phyloP scores from a whole-genome alignment of 2,329 filamentous ascomycete species.

The Knoxdaviesia capensis region DNA sequence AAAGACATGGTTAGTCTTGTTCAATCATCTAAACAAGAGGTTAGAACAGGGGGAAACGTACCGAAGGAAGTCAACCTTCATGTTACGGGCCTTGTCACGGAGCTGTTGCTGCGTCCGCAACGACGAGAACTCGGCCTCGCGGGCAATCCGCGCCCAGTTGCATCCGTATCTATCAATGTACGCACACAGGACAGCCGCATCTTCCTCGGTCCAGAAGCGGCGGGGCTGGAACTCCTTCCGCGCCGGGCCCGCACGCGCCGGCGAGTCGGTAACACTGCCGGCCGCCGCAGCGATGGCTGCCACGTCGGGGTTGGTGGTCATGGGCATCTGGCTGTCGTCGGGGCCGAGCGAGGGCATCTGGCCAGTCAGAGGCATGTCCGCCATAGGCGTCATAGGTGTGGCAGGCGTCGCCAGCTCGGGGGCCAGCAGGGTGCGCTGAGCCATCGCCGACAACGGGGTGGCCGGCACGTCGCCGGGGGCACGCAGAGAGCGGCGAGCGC shows the following conservation, averaged over 20 bases:
- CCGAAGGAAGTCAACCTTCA: slow-evolving; percentile 32
- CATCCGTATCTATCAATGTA: slow-evolving; percentile 5
- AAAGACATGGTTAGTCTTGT: background rate
- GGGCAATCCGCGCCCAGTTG: slow-evolving; percentile 5
- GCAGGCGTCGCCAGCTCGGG: too few relatives aligned
- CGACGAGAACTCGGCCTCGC: slow-evolving; percentile 6
- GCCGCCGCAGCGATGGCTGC: too few relatives aligned
- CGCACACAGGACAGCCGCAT: slow-evolving; percentile 3
- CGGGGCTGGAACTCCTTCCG: slow-evolving; percentile 4
- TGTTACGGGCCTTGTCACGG: slow-evolving; percentile 35
- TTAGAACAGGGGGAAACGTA: slow-evolving; percentile 7
- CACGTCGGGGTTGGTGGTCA: too few relatives aligned
- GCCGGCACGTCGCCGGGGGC: background rate
- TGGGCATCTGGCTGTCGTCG: too few relatives aligned
- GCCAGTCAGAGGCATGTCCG: too few relatives aligned
- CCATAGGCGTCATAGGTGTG: too few relatives aligned
- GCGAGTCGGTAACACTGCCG: too few relatives aligned
- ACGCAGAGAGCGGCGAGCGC: slow-evolving; percentile 3
- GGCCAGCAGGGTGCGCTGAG: background rate
- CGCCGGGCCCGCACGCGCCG: slow-evolving; percentile 3
- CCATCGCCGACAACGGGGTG: slow-evolving; percentile 3
- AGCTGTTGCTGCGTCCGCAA: slow-evolving; percentile 32
- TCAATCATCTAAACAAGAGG: background rate
- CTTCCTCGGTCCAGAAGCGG: slow-evolving; percentile 8
- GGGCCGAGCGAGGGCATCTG: too few relatives aligned